These are phyloP conservation scores for Magnolia officinalis DNA, from an alignment of 164 flowering plant genomes.

Conservation along the genomic window DNA sequence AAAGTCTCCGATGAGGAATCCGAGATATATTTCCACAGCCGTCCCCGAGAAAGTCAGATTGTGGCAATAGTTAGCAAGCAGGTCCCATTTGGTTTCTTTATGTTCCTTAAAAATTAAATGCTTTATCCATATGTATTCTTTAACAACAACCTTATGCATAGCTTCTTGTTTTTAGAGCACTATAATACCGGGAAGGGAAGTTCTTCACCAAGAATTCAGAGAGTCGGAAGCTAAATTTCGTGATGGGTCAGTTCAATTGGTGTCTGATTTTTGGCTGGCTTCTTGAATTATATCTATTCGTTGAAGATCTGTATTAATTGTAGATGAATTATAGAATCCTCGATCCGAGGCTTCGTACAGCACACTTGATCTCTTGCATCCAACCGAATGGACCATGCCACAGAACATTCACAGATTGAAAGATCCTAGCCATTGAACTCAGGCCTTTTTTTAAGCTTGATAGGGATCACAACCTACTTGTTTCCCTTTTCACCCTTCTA, in stretches of 20 bases:
- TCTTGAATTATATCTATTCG: not conserved
- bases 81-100: constrained; percentile 28
- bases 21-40: constrained; percentile 82
- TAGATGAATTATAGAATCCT: not conserved
- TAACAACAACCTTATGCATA: not conserved
- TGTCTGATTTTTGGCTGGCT: not conserved
- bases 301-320: not conserved
- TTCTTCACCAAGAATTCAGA: constrained; percentile 52
- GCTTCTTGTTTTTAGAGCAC: constrained; percentile 49
- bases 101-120: not conserved
- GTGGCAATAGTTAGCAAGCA: constrained; percentile 88
- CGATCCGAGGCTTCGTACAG: too few species aligned
- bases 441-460: too few species aligned
- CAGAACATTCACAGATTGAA: too few species aligned
- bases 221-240: constrained; percentile 66
- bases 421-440: too few species aligned
- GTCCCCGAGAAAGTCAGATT: constrained; percentile 91
- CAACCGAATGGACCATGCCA: too few species aligned
- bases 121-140: not conserved
- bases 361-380: too few species aligned
- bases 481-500: too few species aligned
- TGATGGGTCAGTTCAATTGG: constrained; percentile 55
- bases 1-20: constrained; percentile 86
- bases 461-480: too few species aligned
- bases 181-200: constrained; percentile 68